Conservation (phyloP, 208 protist genomes). For the Leishmania tropica region DNA sequence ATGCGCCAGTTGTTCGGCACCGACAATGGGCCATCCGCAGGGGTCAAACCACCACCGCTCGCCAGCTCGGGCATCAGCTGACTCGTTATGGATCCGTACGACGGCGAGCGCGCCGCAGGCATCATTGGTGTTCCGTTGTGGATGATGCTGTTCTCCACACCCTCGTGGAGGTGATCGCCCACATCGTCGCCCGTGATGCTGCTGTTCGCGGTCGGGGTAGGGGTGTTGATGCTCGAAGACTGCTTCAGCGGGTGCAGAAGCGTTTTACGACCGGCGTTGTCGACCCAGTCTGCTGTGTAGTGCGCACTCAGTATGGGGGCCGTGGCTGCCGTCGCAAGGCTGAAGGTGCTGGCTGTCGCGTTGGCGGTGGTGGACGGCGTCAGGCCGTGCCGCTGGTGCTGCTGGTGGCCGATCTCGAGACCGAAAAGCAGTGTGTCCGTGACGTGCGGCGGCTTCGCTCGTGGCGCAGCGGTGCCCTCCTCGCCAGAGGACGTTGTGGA, state of each 20-base stretch:
- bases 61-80: constrained; percentile 3
- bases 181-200: constrained; percentile 15
- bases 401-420: neutral
- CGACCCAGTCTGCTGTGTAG: neutral
- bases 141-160: neutral
- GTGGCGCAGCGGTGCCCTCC: neutral
- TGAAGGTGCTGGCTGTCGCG: neutral
- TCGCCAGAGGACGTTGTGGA: neutral
- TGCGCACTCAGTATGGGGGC: no score
- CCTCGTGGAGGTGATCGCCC: neutral
- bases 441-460: neutral
- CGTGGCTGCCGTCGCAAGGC: neutral
- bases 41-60: constrained; percentile 3
- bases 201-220: constrained; percentile 1
- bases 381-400: constrained; percentile 8
- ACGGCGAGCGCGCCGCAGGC: neutral
- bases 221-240: neutral
- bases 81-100: constrained; percentile 4
- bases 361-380: neutral
- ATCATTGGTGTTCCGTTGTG: constrained; percentile 11
- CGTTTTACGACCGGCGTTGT: constrained; percentile 9
- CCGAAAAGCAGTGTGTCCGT: neutral
- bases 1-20: constrained; percentile 28
- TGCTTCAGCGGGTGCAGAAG: constrained; percentile 21
- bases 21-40: constrained; percentile 19